Conservation (phyloP, 2,329 filamentous ascomycete genomes). For the Lasiodiplodia sp. region DNA sequence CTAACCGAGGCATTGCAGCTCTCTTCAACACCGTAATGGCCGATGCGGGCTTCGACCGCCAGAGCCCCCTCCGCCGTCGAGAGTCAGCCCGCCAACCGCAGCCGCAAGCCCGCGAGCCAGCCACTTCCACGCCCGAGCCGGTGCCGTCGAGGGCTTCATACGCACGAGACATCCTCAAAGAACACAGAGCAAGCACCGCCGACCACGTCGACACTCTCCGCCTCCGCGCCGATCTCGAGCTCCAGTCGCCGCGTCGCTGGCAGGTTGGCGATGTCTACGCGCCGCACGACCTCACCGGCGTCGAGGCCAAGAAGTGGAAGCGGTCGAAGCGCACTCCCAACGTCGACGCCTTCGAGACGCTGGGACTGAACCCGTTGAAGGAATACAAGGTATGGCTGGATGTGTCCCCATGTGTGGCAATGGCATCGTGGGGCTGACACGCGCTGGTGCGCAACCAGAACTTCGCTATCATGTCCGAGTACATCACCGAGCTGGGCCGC, state of each 20-base stretch:
- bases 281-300: slow-evolving; percentile 81
- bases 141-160: background rate
- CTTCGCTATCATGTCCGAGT: slow-evolving; percentile 89
- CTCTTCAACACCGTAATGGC: background rate
- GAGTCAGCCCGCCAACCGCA: background rate
- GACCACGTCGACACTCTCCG: background rate
- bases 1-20: background rate
- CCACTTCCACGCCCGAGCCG: background rate
- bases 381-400: slow-evolving; percentile 79
- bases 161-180: background rate
- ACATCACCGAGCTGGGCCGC: slow-evolving; percentile 81
- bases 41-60: background rate
- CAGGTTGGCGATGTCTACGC: slow-evolving; percentile 84
- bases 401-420: background rate
- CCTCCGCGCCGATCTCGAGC: slow-evolving; percentile 59
- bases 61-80: background rate
- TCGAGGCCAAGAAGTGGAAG: slow-evolving; percentile 84
- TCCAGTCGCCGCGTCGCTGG: slow-evolving; percentile 75
- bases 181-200: background rate
- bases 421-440: background rate
- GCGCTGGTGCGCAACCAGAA: slow-evolving; percentile 67
- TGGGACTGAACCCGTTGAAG: slow-evolving; percentile 80
- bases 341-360: slow-evolving; percentile 77
- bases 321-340: slow-evolving; percentile 56
- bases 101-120: background rate